Base-by-base conservation (phyloP, 176 grass and related monocot species). In the Aechmea fasciata region DNA sequence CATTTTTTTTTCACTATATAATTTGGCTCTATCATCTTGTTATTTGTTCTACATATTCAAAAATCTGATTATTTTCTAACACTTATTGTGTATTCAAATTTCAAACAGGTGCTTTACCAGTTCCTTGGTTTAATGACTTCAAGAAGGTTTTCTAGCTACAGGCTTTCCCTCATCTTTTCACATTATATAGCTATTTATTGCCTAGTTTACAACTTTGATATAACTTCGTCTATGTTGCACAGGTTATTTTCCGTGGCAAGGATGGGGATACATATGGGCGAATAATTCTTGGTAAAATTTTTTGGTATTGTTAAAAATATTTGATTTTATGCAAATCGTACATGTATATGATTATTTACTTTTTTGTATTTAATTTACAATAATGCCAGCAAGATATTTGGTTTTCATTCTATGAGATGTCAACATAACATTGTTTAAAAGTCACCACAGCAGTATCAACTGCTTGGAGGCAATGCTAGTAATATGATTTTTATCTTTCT, bases 261-360 rank as follows among this genome's bases (percentile, higher is more conserved):
- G 75, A 77, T 50, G 75, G 75, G 41, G 66, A 25, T 15, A 77
- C 53, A n/a, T 77, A 77, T 62, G 75, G 75, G 25, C 66, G 75
- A 61, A 62, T 77, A 57, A 18, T 63, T 48, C 14, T 62, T 50
- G 75, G 75, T 77, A 57, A 48, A 14, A 11, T 57, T 69, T 5
- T 15, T 69, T 77, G 26, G 10, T 66, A n/a, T 22, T 73, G 47
- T 41, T 41, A 41, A 41, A 67, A 13, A 74, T 50, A 49, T 61
- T 1, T 13, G 13, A 57, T 3, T 55, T 13, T 14, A 5, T 57
- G 52, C 52, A 15, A 15, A 17, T 57, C 52, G 33, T 2, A 11
- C 49, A 69, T 69, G 51, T 53, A 28, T 13, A 11, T 66, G 14
- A 48, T 48, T 28, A 14, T 14, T 13, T 66, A 14, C 11, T 41